Conservation (phyloP, 2,329 filamentous ascomycete genomes). For the Capronia americana region DNA sequence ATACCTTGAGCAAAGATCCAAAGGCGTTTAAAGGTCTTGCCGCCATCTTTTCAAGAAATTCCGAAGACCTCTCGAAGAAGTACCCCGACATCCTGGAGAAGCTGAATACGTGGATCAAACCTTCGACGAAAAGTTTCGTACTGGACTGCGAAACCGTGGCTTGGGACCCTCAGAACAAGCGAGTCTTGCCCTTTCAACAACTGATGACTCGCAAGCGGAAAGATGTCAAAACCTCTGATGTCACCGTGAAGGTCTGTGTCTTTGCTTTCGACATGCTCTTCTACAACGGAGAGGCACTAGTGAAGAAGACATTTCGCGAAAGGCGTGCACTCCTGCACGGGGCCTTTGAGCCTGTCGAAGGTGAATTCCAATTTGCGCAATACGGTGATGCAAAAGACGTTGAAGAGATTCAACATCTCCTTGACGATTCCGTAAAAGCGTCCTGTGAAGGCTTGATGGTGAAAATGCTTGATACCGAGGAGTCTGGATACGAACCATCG, state of each 20-base stretch:
- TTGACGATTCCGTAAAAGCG: conserved; percentile 94
- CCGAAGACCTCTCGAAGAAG: conserved; percentile 95
- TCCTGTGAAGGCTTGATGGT: conserved; percentile 99
- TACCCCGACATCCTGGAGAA: conserved; percentile 95
- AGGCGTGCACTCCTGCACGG: conserved; percentile 75
- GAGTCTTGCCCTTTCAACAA: conserved; percentile 95
- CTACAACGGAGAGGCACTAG: conserved; percentile 86
- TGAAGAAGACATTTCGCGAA: conserved; percentile 84
- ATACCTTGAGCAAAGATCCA: conserved; percentile 68
- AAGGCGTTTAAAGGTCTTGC: conserved; percentile 70
- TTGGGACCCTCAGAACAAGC: conserved; percentile 94
- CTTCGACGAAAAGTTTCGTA: conserved; percentile 90
- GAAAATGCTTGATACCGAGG: conserved; percentile 94
- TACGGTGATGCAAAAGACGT: conserved; percentile 85
- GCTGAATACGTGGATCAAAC: conserved; percentile 85
- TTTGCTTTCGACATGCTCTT: conserved; percentile 96
- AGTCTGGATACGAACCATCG: conserved; percentile 94
- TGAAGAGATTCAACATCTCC: conserved; percentile 88
- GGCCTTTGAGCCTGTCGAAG: conserved; percentile 79
- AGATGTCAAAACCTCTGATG: conserved; percentile 92
- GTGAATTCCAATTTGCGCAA: conserved; percentile 90
- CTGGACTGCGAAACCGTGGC: conserved; percentile 98
- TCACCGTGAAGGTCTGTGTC: conserved; percentile 95
- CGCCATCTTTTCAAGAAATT: conserved; percentile 96
- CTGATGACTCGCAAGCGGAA: conserved; percentile 98